These are phyloP conservation scores for Mycosarcoma mackinlayi DNA, from an alignment of 1,284 basidiomycete genomes.

Conservation along the genomic window DNA sequence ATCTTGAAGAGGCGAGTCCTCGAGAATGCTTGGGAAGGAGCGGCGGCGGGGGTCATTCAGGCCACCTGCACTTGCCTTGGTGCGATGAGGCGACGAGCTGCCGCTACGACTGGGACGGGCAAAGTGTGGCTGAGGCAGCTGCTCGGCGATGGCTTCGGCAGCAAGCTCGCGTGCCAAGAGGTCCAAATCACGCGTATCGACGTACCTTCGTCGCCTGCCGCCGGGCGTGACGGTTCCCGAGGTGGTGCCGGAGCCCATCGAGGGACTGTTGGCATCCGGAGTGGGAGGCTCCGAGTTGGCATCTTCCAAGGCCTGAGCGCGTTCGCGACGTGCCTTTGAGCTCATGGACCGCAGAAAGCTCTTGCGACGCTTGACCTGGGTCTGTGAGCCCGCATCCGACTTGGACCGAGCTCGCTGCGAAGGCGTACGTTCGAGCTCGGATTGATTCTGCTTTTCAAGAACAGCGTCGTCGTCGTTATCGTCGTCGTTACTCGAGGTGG, in stretches of 20 bases:
- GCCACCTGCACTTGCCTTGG: conserved; percentile 16
- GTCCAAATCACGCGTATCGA: conserved; percentile 57
- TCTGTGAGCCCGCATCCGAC: conserved; percentile 35
- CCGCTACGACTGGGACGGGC: conserved; percentile 44
- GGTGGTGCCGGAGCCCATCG: conserved; percentile 7
- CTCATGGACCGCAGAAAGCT: conserved; percentile 36
- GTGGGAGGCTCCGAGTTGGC: conserved; percentile 21
- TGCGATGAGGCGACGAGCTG: conserved; percentile 39
- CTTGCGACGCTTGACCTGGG: conserved; percentile 37
- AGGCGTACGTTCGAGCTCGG: conserved; percentile 15
- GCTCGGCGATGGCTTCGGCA: conserved; percentile 52
- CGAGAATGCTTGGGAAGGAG: conserved; percentile 48
- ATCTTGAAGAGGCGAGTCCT: conserved; percentile 38
- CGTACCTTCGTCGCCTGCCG: conserved; percentile 44
- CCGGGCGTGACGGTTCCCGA: conserved; percentile 34
- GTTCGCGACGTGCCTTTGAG: conserved; percentile 23
- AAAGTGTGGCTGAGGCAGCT: conserved; percentile 40
- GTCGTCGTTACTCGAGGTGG: conserved; percentile 1
- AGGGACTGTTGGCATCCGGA: conserved; percentile 17
- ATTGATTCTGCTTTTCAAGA: too few species aligned
- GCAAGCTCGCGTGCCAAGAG: conserved; percentile 56
- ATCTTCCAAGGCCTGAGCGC: conserved; percentile 1
- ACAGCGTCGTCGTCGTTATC: not conserved
- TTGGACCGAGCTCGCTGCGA: conserved; percentile 45
- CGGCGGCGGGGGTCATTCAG: conserved; percentile 43